These are phyloP conservation scores for Neurospora cerealis DNA, from an alignment of 495 filamentous ascomycete genomes.

Conservation along the genomic window DNA sequence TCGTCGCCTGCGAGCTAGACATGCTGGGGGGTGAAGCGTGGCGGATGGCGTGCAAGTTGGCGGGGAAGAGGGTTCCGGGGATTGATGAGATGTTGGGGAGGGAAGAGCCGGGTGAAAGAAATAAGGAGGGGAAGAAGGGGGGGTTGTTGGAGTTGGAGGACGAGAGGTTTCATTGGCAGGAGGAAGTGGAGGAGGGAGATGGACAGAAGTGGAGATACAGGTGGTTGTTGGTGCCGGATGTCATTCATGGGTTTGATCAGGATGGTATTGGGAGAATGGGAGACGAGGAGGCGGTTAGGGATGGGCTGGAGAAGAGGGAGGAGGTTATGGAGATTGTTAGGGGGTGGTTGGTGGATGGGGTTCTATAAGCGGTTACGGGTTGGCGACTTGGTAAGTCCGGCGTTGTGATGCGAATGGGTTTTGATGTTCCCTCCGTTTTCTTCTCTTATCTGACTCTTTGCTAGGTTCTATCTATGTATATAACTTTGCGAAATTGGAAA, in stretches of 20 bases:
- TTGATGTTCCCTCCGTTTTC: not conserved
- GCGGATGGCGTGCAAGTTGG: conserved; percentile 25
- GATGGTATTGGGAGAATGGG: not conserved
- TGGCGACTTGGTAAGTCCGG: not conserved
- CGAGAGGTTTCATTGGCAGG: conserved; percentile 24
- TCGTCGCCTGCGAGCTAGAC: conserved; percentile 46
- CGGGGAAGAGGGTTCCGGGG: conserved; percentile 11
- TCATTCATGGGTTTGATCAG: conserved; percentile 31
- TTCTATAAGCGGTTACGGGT: not conserved
- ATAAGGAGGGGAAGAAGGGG: conserved; percentile 7
- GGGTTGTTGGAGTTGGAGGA: conserved; percentile 17
- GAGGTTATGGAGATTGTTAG: conserved; percentile 24
- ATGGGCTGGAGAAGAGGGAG: conserved; percentile 23
- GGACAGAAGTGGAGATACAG: conserved; percentile 12
- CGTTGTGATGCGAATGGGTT: not conserved
- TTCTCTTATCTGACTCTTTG: not conserved
- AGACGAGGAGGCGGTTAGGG: conserved; percentile 12
- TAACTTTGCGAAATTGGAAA: not conserved
- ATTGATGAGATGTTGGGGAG: conserved; percentile 7
- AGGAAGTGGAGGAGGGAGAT: conserved; percentile 11
- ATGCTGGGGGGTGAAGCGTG: conserved; percentile 25
- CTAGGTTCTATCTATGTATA: not conserved
- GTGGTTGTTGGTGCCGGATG: conserved; percentile 33
- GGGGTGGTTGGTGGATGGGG: conserved; percentile 20
- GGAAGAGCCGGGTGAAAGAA: conserved; percentile 1